Evolutionary conservation across 75 land plant genomes (phyloP).

Genomic region (Selaginella tamariscina): DNA sequence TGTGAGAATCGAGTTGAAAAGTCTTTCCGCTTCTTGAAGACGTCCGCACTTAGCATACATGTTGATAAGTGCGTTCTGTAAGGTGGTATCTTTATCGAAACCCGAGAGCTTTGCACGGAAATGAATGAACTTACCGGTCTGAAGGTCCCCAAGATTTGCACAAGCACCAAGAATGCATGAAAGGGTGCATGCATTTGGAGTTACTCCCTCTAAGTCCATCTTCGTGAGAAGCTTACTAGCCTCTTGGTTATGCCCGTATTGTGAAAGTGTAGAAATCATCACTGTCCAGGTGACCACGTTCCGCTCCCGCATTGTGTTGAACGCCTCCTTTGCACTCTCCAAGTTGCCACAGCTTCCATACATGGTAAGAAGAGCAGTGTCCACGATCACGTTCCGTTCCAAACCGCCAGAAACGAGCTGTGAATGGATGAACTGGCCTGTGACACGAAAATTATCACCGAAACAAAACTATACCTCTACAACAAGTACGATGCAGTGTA

Average conservation of each 20-base stretch:
- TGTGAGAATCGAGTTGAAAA: not conserved
- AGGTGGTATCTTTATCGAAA: not conserved
- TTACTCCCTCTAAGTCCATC: not conserved
- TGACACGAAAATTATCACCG: too few species aligned
- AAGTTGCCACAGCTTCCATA: slow-evolving; percentile 12
- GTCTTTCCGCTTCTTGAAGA: not conserved
- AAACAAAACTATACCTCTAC: too few species aligned
- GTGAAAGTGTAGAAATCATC: not conserved
- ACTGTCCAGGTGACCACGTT: not conserved
- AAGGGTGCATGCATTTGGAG: not conserved
- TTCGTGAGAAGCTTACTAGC: not conserved
- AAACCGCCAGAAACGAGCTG: not conserved
- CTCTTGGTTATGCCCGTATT: not conserved
- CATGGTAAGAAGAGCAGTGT: slow-evolving; percentile 5
- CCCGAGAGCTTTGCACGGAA: not conserved
- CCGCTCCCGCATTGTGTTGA: not conserved
- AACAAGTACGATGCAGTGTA: too few species aligned
- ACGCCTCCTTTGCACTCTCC: not conserved
- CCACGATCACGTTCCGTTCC: not conserved
- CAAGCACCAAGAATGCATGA: not conserved
- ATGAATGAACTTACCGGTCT: not conserved
- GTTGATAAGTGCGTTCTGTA: slow-evolving; percentile 6
- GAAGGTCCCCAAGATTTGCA: not conserved
- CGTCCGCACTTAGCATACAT: slow-evolving; percentile 2
- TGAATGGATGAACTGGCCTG: not conserved